These are phyloP conservation scores for Russula foetens DNA, from an alignment of 768 basidiomycete species.

Conservation along the genomic window DNA sequence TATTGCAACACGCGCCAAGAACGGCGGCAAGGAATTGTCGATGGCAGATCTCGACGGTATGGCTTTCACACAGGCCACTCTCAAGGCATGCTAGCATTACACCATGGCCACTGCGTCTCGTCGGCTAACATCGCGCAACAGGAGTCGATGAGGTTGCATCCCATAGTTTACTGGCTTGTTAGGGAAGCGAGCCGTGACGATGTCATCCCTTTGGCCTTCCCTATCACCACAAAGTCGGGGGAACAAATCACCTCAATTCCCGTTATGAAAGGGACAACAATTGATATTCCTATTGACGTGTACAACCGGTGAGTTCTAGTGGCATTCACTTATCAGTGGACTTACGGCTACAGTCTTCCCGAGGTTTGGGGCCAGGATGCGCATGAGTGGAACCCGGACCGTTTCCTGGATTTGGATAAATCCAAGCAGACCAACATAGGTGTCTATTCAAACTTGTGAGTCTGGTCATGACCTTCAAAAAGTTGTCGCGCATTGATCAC, in stretches of 20 bases:
- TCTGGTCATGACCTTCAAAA: background rate
- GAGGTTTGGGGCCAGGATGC: slow-evolving; percentile 3
- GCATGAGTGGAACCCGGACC: background rate
- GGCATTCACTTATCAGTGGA: too few relatives aligned
- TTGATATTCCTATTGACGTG: background rate
- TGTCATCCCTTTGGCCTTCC: slow-evolving; percentile 18
- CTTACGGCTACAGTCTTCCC: background rate
- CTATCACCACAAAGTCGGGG: background rate
- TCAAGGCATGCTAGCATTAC: background rate
- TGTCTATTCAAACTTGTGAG: background rate
- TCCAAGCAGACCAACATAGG: background rate
- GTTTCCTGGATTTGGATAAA: background rate
- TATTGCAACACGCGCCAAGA: background rate
- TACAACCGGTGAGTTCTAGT: background rate
- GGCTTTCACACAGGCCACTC: background rate
- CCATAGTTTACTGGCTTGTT: background rate
- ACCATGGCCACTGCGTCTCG: background rate
- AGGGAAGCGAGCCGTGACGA: slow-evolving; percentile 18
- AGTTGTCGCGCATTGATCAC: background rate
- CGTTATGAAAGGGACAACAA: background rate
- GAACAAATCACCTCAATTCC: background rate
- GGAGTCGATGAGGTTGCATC: slow-evolving; percentile 10
- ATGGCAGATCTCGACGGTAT: background rate
- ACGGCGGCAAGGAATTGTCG: background rate
- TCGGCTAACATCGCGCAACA: background rate